Evolutionary conservation across 1,284 basidiomycete genomes (phyloP).

Genomic region (Sporisorium graminicola): DNA sequence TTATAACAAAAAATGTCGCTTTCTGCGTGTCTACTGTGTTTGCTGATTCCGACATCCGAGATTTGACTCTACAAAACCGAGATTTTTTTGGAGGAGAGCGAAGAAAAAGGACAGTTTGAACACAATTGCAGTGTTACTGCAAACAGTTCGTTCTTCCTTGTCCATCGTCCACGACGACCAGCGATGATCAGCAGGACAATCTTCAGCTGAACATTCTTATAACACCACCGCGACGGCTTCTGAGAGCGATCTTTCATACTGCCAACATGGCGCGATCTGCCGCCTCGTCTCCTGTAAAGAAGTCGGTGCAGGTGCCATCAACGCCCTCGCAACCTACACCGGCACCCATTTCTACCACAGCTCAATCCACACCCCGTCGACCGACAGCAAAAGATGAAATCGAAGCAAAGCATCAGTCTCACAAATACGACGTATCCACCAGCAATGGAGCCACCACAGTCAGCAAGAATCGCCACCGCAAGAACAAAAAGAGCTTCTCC

Average conservation of each 20-base stretch:
- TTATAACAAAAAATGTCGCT: not conserved
- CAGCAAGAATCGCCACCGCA: conserved; percentile 23
- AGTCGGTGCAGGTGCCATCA: conserved; percentile 16
- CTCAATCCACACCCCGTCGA: conserved; percentile 15
- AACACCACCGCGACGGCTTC: not conserved
- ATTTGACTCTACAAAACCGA: conserved; percentile 11
- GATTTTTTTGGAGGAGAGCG: conserved; percentile 24
- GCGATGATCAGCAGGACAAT: not conserved
- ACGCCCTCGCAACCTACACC: conserved; percentile 15
- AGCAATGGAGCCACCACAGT: conserved; percentile 18
- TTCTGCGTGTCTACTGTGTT: not conserved
- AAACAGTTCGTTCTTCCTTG: not conserved
- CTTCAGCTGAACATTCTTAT: not conserved
- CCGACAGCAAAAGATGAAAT: conserved; percentile 1
- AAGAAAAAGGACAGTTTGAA: not conserved
- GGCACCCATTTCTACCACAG: not conserved
- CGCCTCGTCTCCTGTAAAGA: conserved; percentile 27
- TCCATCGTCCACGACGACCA: conserved; percentile 7
- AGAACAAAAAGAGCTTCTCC: conserved; percentile 26
- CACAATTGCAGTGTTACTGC: too few species aligned
- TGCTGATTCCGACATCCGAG: conserved; percentile 20
- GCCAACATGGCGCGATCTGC: conserved; percentile 28
- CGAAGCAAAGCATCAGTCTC: conserved; percentile 6
- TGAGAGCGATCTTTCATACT: not conserved
- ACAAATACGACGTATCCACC: conserved; percentile 11